These are phyloP conservation scores for Pseudogymnoascus sp. DNA, from an alignment of 2,329 filamentous ascomycete species.

Conservation along the genomic window DNA sequence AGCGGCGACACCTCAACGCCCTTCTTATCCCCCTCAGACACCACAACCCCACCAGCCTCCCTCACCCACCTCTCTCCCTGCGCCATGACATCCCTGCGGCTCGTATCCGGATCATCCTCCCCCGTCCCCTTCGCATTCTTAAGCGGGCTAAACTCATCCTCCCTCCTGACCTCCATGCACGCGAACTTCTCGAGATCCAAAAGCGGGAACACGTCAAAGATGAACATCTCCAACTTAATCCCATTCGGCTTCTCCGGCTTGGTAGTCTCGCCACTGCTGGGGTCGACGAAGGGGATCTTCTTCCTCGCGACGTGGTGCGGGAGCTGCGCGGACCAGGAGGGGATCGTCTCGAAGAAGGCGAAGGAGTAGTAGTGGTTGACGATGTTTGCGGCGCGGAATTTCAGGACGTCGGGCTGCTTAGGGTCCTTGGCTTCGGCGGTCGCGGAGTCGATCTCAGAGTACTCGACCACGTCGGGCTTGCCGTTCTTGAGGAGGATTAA, in stretches of 20 bases:
- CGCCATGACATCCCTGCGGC: conserved; percentile 77
- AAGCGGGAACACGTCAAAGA: conserved; percentile 96
- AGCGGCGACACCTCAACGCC: conserved; percentile 89
- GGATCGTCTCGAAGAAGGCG: conserved; percentile 83
- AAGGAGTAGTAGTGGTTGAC: conserved; percentile 99
- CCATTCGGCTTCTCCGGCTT: conserved; percentile 95
- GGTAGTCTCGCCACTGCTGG: conserved; percentile 65
- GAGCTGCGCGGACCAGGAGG: conserved; percentile 70
- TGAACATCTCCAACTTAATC: conserved; percentile 98
- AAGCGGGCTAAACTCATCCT: conserved; percentile 95
- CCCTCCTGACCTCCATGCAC: conserved; percentile 88
- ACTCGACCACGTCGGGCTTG: conserved; percentile 94
- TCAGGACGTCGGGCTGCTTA: conserved; percentile 71
- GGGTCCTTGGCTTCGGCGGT: conserved; percentile 85
- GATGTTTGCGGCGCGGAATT: conserved; percentile 97
- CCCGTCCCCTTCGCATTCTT: conserved; percentile 84
- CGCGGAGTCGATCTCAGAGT: conserved; percentile 86
- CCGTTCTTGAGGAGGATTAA: conserved; percentile 93
- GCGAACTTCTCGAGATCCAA: conserved; percentile 81
- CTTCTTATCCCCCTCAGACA: conserved; percentile 49
- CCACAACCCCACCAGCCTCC: conserved; percentile 66
- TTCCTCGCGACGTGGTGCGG: conserved; percentile 95
- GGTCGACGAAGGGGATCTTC: conserved; percentile 88
- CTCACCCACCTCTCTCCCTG: conserved; percentile 84
- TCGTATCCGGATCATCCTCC: conserved; percentile 91